Base-by-base conservation (phyloP, 83 land plant species). In the Picea abies region DNA sequence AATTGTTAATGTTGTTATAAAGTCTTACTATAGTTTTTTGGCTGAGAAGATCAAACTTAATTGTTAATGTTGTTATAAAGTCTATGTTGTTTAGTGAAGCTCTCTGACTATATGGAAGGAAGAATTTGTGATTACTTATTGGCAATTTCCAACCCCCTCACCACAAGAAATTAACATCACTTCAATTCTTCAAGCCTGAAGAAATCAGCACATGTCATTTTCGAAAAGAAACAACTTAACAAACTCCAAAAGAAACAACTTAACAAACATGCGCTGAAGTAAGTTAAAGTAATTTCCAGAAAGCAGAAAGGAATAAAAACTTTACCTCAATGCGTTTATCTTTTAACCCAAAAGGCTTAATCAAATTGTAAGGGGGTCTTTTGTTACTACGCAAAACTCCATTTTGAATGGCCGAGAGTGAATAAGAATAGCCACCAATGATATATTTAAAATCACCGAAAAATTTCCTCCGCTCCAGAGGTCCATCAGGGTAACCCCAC, bases 381-480 rank as follows among this genome's bases (percentile, higher is more conserved):
- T 93, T 96, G 67, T 95, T 95, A 62, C 89, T 91, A 63, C 97
- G 87, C 20, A 95, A 81, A 12, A 95, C 86, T 44, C 97, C 97
- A 89, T 95, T 95, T 47, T 93, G 91, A 69, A 95, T 93, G 62
- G 92, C 94, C 60, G 96, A 93, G 15, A 95, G 91, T 65, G 97
- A 95, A 63, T 95, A 95, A 14, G 96, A 41, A 67, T 79, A 87
- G 6, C 96, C 97, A 79, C 97, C 97, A 88, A 95, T 83, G 6
- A 95, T 88, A 86, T 95, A 95, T 82, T 91, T 93, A 78, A 95
- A 93, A 67, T 93, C 96, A 39, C 96, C 91, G 81, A 93, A 80
- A 66, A 90, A 77, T 52, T 78, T 91, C 63, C 94, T 90, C 76
- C 97, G 68, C 20, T 95, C 96, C 41, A 95, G 78, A n/a, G 94